A percentile compares a stretch with the other conserved stretches of the same genome.
phyloP scores from a whole-genome alignment of 164 flowering plant genomes.

The Hamamelis virginiana region DNA sequence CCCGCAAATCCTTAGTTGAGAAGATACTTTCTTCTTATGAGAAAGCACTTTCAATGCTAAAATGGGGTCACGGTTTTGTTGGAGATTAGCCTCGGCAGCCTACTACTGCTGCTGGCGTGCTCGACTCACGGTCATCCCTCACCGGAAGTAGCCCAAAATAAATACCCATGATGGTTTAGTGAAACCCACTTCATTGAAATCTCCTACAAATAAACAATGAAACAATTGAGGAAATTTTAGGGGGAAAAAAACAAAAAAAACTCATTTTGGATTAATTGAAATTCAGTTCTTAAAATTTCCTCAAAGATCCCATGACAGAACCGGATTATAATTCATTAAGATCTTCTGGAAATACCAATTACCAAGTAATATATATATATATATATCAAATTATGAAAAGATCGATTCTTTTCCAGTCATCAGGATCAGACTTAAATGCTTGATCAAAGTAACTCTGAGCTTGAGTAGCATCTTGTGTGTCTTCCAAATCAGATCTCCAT shows the following conservation, averaged over 20 bases:
- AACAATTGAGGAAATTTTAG: no score
- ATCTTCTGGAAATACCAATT: no score
- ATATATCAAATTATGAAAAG: no score
- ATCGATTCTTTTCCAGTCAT: slow-evolving; percentile 28
- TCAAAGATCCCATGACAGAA: no score
- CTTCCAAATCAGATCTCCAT: slow-evolving; percentile 29
- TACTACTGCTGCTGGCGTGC: background rate
- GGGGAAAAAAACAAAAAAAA: no score
- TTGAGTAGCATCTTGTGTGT: slow-evolving; percentile 23
- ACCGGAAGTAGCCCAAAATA: slow-evolving; percentile 22
- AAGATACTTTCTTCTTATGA: slow-evolving; percentile 41
- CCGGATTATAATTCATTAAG: no score
- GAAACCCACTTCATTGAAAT: no score
- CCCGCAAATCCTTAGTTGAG: slow-evolving; percentile 21
- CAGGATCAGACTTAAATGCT: slow-evolving; percentile 28
- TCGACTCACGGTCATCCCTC: slow-evolving; percentile 14
- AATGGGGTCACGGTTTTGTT: slow-evolving; percentile 2
- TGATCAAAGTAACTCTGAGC: slow-evolving; percentile 28
- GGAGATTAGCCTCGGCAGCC: background rate
- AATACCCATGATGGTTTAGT: no score
- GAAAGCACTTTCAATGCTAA: slow-evolving; percentile 39
- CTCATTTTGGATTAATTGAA: no score
- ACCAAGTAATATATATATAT: no score
- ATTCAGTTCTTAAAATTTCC: no score
- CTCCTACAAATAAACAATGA: no score